Evolutionary conservation across 768 basidiomycete genomes (phyloP), one percentile per base, ranked within the genome.

Genomic region (Boletus sensibilis): DNA sequence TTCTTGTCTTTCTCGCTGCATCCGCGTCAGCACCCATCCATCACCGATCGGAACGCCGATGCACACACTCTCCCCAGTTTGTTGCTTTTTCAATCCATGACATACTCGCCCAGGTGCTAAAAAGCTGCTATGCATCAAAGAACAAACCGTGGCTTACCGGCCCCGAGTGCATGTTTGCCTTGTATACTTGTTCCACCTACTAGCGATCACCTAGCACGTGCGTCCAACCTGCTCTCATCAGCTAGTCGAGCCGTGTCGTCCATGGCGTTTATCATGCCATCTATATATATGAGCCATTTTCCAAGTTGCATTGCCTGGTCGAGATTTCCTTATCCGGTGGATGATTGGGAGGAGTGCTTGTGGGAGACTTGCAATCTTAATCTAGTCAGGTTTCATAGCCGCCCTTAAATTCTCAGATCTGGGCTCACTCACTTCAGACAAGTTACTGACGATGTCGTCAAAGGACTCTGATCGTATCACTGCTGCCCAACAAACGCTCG

Each of bases 401-500:
- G n/a, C n/a, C n/a, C n/a, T n/a, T n/a, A n/a, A n/a, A n/a, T n/a
- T n/a, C n/a, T n/a, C n/a, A n/a, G 4, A 3, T 25, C 48, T 20
- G 23, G n/a, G 47, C 31, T 54, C 50, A 4, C 31, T 54, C 53
- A 4, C 14, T 16, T 39, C 48, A 31, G 20, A 48, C 50, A 21
- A 31, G 10, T 6, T 20, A 10, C 34, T 18, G 21, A 40, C 34
- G 18, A 75, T 74, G 75, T 70, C 77, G 16, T 75, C 76, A 20
- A 79, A 76, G 64, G 85, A 86, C 64, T 69, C 83, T 51, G 83
- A 87, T 63, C 78, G 83, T 41, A 80, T 82, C 57, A 75, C 75
- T 37, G 83, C 85, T 56, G 86, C 86, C 10, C 84, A 87, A 60
- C 81, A 87, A 62, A 88, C 87, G 5, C 77, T 88, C 11, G 87